A percentile compares a stretch with the other conserved stretches of the same genome.
phyloP scores from a whole-genome alignment of 305 asterid species.

The Solanum aculeatissimum region DNA sequence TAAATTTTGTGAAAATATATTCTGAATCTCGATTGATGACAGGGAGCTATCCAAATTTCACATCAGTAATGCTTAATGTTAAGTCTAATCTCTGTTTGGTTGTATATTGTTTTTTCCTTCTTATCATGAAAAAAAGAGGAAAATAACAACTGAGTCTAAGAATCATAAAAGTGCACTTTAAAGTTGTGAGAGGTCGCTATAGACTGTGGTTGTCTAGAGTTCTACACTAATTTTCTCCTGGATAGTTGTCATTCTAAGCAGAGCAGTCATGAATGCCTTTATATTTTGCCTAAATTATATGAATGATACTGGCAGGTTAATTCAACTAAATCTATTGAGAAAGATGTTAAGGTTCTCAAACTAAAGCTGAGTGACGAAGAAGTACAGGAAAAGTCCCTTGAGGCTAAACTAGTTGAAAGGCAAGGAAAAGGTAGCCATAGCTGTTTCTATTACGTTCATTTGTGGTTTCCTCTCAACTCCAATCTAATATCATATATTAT shows the following conservation, averaged over 20 bases:
- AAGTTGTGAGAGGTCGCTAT: neutral
- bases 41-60: neutral
- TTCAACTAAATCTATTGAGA: constrained; percentile 66
- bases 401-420: constrained; percentile 50
- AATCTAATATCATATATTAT: neutral
- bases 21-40: neutral
- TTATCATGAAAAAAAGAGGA: neutral
- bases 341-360: constrained; percentile 67
- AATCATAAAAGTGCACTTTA: neutral
- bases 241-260: neutral
- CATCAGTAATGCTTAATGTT: neutral
- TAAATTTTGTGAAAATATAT: neutral
- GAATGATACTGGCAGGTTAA: constrained; percentile 31
- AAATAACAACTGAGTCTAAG: neutral
- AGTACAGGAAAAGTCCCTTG: constrained; percentile 50
- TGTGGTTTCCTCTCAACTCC: constrained; percentile 2
- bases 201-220: neutral
- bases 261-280: neutral
- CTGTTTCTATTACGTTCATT: constrained; percentile 3
- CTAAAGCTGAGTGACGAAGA: constrained; percentile 54
- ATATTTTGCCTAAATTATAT: neutral
- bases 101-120: neutral
- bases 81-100: neutral
- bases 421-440: constrained; percentile 50
- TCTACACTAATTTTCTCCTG: neutral